phyloP scores from a whole-genome alignment of 352 stramenopile genomes.

The Phytophthora macrochlamydospora region DNA sequence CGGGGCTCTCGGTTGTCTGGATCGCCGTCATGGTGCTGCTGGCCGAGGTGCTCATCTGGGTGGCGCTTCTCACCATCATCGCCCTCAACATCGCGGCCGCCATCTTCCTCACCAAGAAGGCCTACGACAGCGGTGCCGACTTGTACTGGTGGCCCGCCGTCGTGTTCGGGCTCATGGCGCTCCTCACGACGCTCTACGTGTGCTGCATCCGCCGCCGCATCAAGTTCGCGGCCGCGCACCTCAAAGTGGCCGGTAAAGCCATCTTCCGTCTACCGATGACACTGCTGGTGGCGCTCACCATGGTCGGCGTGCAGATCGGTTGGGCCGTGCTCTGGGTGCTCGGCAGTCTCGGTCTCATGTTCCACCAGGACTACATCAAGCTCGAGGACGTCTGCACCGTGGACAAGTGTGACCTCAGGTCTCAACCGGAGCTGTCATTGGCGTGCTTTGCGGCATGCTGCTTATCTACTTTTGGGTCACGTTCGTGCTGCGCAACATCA shows the following conservation, averaged over 20 bases:
- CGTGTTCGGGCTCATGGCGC: constrained; percentile 56
- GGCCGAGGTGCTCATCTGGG: constrained; percentile 63
- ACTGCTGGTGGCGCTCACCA: constrained; percentile 80
- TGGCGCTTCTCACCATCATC: constrained; percentile 34
- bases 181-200: constrained; percentile 65
- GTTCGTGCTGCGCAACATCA: constrained; percentile 88
- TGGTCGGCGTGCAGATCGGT: constrained; percentile 84
- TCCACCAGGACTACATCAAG: constrained; percentile 72
- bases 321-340: constrained; percentile 90
- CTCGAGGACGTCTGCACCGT: constrained; percentile 55
- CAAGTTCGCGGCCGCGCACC: constrained; percentile 92
- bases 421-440: constrained; percentile 53
- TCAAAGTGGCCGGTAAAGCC: constrained; percentile 87
- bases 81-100: constrained; percentile 54
- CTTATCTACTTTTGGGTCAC: constrained; percentile 94
- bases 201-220: constrained; percentile 85
- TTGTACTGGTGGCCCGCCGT: constrained; percentile 77
- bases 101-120: constrained; percentile 72
- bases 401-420: constrained; percentile 53
- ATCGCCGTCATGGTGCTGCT: constrained; percentile 80
- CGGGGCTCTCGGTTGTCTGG: constrained; percentile 74
- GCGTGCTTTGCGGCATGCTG: constrained; percentile 87
- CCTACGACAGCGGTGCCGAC: constrained; percentile 54
- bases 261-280: constrained; percentile 88
- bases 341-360: constrained; percentile 82